phyloP scores from a whole-genome alignment of 1,139 yeast species.

The Yamadazyma dushanensis region DNA sequence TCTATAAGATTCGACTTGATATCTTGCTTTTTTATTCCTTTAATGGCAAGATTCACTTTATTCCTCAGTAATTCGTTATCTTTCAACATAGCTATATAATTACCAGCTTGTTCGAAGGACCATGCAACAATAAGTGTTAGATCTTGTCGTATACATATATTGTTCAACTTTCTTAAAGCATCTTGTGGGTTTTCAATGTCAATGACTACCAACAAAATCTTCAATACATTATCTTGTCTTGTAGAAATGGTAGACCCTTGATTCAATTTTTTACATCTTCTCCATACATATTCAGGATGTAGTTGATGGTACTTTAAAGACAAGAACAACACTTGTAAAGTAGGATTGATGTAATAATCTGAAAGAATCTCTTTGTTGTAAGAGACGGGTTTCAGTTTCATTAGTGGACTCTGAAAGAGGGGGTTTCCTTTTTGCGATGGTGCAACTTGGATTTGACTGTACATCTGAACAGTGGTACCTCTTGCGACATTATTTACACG shows the following conservation, averaged over 20 bases:
- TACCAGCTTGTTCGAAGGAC: slow-evolving; percentile 85
- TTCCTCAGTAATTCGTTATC: slow-evolving; percentile 41
- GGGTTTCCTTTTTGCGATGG: slow-evolving; percentile 48
- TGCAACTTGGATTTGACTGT: slow-evolving; percentile 23
- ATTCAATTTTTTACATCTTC: slow-evolving; percentile 57
- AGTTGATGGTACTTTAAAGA: slow-evolving; percentile 81
- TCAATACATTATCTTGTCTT: slow-evolving; percentile 42
- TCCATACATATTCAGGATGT: slow-evolving; percentile 83
- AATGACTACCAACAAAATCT: slow-evolving; percentile 70
- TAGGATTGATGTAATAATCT: slow-evolving; percentile 68
- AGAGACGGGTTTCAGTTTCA: slow-evolving; percentile 40
- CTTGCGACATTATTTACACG: not conserved
- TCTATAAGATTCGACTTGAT: slow-evolving; percentile 53
- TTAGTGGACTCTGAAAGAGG: slow-evolving; percentile 34
- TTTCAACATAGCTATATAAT: slow-evolving; percentile 59
- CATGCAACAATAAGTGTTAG: slow-evolving; percentile 75
- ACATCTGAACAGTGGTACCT: slow-evolving; percentile 19
- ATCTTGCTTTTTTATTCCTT: slow-evolving; percentile 44
- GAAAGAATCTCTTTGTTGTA: slow-evolving; percentile 39
- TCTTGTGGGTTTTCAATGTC: slow-evolving; percentile 79
- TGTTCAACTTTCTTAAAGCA: slow-evolving; percentile 66
- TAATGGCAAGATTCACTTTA: slow-evolving; percentile 29
- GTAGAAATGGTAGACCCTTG: slow-evolving; percentile 26
- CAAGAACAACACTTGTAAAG: slow-evolving; percentile 68
- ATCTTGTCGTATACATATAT: slow-evolving; percentile 68